Conservation (phyloP, 495 filamentous ascomycete species). For the Schizothecium vesticola region DNA sequence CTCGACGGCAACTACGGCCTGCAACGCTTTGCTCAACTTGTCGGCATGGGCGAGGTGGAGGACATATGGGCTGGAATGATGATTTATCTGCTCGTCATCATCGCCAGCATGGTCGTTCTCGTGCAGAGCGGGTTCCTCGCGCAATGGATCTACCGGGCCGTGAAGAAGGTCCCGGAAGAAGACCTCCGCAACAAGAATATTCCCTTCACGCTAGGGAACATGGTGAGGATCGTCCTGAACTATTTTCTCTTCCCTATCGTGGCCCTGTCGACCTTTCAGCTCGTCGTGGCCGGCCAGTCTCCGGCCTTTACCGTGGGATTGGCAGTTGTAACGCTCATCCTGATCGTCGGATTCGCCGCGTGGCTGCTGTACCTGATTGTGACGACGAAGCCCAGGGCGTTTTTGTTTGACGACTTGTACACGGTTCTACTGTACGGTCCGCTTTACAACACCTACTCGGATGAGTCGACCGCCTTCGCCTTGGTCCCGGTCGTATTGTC, state of each 20-base stretch:
- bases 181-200: constrained; percentile 86
- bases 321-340: constrained; percentile 66
- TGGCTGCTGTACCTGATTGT: constrained; percentile 78
- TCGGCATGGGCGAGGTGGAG: constrained; percentile 68
- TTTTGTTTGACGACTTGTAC: constrained; percentile 86
- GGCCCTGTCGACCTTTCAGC: constrained; percentile 80
- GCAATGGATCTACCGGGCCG: constrained; percentile 66
- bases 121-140: constrained; percentile 70
- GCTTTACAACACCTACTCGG: constrained; percentile 97
- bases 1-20: constrained; percentile 68
- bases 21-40: constrained; percentile 68
- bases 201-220: constrained; percentile 84
- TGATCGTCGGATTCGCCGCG: constrained; percentile 64
- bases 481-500: constrained; percentile 78
- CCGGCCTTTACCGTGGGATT: constrained; percentile 63
- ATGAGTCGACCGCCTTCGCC: constrained; percentile 77
- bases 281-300: constrained; percentile 67
- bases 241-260: constrained; percentile 86
- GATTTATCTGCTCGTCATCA: constrained; percentile 73
- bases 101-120: constrained; percentile 60
- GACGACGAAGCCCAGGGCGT: constrained; percentile 71
- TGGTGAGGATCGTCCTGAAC: constrained; percentile 84
- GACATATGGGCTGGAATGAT: constrained; percentile 94
- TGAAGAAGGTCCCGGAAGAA: constrained; percentile 69
- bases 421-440: constrained; percentile 88